These are phyloP conservation scores for Aegilops longissima DNA, from an alignment of 176 grass and related monocot genomes.

Conservation along the genomic window DNA sequence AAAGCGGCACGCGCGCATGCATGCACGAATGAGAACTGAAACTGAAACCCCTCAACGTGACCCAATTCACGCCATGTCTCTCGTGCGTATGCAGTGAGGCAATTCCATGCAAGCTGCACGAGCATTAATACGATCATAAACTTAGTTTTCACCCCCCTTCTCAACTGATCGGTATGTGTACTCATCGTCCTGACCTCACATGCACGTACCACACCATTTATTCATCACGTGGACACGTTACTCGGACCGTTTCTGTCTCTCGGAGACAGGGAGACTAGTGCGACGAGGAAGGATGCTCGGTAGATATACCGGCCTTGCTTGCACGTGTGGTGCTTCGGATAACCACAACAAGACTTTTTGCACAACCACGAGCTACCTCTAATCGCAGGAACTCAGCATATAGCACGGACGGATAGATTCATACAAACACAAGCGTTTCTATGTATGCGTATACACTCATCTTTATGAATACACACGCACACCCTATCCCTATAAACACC, in stretches of 20 bases:
- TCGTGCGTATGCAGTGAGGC: neutral
- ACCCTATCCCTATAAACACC: too few species aligned
- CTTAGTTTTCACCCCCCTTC: neutral
- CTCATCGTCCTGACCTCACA: neutral
- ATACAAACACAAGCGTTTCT: too few species aligned
- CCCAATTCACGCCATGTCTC: neutral
- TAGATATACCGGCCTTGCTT: constrained; percentile 39
- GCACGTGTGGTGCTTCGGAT: constrained; percentile 9
- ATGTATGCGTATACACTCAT: too few species aligned
- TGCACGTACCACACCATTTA: neutral
- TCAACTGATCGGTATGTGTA: too few species aligned
- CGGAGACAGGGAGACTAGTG: neutral
- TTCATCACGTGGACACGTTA: neutral
- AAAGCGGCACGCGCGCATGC: neutral
- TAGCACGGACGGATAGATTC: too few species aligned
- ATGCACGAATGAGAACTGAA: neutral
- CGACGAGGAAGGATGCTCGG: neutral
- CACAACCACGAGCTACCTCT: too few species aligned
- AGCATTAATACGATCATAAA: neutral
- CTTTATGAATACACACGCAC: too few species aligned
- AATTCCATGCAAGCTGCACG: neutral
- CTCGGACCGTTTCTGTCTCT: neutral
- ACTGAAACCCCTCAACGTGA: neutral
- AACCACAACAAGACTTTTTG: constrained; percentile 21
- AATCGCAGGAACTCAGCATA: too few species aligned